Base-by-base conservation (phyloP, 129 eudicot species). In the Tanacetum coccineum region DNA sequence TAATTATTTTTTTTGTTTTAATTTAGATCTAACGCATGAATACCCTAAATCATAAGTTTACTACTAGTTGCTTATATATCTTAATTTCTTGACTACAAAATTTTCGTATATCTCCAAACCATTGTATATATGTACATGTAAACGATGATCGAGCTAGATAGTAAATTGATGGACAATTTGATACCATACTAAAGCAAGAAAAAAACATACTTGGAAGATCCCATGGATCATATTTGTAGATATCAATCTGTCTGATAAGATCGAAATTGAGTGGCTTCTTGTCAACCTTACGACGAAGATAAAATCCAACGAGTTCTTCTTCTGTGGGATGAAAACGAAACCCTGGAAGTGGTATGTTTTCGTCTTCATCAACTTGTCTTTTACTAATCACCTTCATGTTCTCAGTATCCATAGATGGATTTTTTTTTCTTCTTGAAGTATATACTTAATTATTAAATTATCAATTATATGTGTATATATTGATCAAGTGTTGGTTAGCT, bases 171-270 rank as follows among this genome's bases (percentile, higher is more conserved):
- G 25, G 25, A 22, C 25, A 22, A 22, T 0, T n/a, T n/a, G 25
- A 22, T 22, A 2, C 25, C 25, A 22, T 55, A 55, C 15, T 55
- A 20, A 20, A 20, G 10, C n/a, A 20, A 55, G 8, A 61, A 28
- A 6, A 17, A 4, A 20, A 26, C 86, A 7, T 84, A 90, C 97
- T 84, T 80, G 97, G 91, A 70, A 90, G 91, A 87, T 90, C 95
- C 95, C 91, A 86, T 0, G 97, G 97, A 67, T 90, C 97, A 42
- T 77, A 82, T 73, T 90, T 90, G 87, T 90, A 90, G 74, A 90
- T 90, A 68, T 90, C 97, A 62, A 87, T 82, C 74, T 87, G 87
- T 59, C 78, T 87, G 78, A 90, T 90, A 58, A 90, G 84, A 64
- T 90, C 89, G 22, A 90, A 78, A 51, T 77, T 72, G 53, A 82